phyloP scores from a whole-genome alignment of 345 rosid genomes.

The Hibiscus mutabilis region DNA sequence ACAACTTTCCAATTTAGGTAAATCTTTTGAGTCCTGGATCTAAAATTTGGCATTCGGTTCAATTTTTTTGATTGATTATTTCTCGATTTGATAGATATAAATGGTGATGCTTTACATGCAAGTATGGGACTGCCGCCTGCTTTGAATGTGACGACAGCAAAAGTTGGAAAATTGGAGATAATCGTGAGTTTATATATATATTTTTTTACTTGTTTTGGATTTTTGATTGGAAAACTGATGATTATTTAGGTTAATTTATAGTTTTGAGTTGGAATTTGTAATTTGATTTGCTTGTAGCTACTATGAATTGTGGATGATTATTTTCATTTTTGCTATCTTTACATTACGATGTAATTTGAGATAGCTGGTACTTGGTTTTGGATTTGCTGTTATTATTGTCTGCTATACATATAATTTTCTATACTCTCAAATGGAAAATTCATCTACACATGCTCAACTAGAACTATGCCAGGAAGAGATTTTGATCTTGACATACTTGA shows the following conservation, averaged over 20 bases:
- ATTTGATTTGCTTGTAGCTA: neutral
- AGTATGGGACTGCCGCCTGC: constrained; percentile 99
- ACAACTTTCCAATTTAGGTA: constrained; percentile 89
- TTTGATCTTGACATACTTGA: neutral
- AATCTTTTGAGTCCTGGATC: neutral
- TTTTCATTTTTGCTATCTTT: neutral
- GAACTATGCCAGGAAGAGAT: neutral
- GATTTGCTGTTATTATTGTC: neutral
- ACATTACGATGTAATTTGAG: neutral
- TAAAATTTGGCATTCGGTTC: neutral
- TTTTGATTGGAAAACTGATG: constrained; percentile 60
- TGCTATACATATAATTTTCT: neutral
- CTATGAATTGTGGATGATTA: neutral
- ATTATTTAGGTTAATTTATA: constrained; percentile 35
- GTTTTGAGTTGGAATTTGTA: neutral
- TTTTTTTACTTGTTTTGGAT: neutral
- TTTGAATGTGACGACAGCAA: constrained; percentile 74
- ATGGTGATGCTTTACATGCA: constrained; percentile 96
- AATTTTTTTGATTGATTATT: neutral
- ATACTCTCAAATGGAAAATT: constrained; percentile 1
- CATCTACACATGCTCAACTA: neutral
- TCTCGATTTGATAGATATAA: constrained; percentile 50
- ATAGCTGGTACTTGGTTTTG: neutral
- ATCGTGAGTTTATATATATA: constrained; percentile 51
- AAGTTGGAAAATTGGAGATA: constrained; percentile 80